Evolutionary conservation across 345 rosid genomes (phyloP), one percentile per base, ranked within the genome.

Genomic region (Dipteronia dyeriana): DNA sequence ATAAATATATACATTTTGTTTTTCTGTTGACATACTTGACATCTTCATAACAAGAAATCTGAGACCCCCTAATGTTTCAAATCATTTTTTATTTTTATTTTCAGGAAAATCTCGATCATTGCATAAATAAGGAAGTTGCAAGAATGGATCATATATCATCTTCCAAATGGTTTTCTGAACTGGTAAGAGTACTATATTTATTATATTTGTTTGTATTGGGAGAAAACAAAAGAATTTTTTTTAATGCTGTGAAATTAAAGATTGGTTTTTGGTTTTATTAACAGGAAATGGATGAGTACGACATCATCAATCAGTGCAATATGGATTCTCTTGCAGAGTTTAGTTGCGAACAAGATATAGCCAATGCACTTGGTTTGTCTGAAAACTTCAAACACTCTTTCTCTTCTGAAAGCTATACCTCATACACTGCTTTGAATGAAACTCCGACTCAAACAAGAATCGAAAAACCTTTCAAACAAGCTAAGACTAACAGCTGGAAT

Each of bases 91-190:
- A 1, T 29, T 2, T 1, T 29, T 5, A 4, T 34, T 56, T 59
- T 3, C 75, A 72, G 66, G 54, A 10, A 47, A 57, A 64, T 62
- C 45, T 47, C 19, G 45, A 39, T n/a, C 10, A 47, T 2, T 19
- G 56, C 7, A 9, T 22, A 17, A 25, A 9, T 1, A 51, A 31
- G 7, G 31, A 31, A 73, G 54, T 51, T n/a, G 67, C 65, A 57
- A 61, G 34, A 31, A 78, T 83, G 93, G 83, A 85, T 34, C 38
- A 34, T 54, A 20, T 66, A 39, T 76, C 81, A 71, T 70, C 87
- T 7, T 47, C 85, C 38, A 86, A 78, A 77, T 90, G 91, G 93
- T 81, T 85, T 51, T 13, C 84, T 64, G 93, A 86, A 23, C 75
- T 84, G 89, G 90, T 90, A 88, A 62, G 41, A 23, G 29, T 34